Conservation (phyloP, 768 basidiomycete species). For the Lactarius sp. region DNA sequence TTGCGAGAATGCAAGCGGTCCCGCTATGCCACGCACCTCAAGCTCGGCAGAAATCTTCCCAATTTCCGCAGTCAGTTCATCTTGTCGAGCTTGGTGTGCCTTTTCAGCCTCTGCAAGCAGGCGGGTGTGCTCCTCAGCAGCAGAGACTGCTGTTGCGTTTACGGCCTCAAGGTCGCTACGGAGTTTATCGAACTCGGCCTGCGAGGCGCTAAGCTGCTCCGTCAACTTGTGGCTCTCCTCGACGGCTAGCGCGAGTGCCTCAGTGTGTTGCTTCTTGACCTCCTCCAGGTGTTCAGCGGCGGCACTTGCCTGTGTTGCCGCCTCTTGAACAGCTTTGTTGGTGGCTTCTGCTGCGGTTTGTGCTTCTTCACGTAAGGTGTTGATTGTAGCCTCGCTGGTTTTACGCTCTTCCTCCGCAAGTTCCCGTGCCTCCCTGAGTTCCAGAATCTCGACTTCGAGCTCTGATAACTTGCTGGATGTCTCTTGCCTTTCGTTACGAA, state of each 20-base stretch:
- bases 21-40: slow-evolving; percentile 43
- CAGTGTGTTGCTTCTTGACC: slow-evolving; percentile 40
- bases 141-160: slow-evolving; percentile 40
- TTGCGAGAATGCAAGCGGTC: background rate
- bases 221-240: slow-evolving; percentile 33
- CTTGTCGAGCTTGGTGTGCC: slow-evolving; percentile 44
- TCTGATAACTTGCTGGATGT: slow-evolving; percentile 68
- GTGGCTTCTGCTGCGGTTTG: slow-evolving; percentile 43
- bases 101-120: slow-evolving; percentile 52
- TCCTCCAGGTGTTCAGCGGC: slow-evolving; percentile 38
- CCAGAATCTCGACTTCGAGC: slow-evolving; percentile 75
- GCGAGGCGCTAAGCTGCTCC: slow-evolving; percentile 26
- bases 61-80: slow-evolving; percentile 51
- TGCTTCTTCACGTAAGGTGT: slow-evolving; percentile 51
- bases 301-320: slow-evolving; percentile 45
- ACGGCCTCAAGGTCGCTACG: slow-evolving; percentile 43
- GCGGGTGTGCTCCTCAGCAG: slow-evolving; percentile 43
- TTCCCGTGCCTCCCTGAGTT: slow-evolving; percentile 69
- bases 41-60: slow-evolving; percentile 55
- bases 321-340: slow-evolving; percentile 45
- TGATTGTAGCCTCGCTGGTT: slow-evolving; percentile 40
- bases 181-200: slow-evolving; percentile 40
- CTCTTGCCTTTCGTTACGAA: slow-evolving; percentile 67
- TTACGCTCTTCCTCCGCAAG: slow-evolving; percentile 54
- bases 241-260: slow-evolving; percentile 41